Base-by-base conservation (phyloP, 768 basidiomycete species). In the Termitomyces sp. region DNA sequence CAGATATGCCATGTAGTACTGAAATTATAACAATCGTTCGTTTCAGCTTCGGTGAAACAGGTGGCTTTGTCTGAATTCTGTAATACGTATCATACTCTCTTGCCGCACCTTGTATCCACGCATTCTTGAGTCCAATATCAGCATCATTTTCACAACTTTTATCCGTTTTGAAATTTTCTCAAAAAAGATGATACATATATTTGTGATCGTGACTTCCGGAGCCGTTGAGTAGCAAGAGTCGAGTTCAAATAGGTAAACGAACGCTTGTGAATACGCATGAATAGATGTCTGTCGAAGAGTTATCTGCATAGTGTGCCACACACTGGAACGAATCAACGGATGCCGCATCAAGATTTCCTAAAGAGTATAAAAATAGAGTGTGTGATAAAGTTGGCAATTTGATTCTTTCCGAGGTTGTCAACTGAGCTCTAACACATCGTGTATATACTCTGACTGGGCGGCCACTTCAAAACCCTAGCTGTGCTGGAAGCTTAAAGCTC, bases 1-100 rank as follows among this genome's bases (percentile, higher is more conserved):
- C 48, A 76, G 76, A 65, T 75, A 77, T 69, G 76, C 83, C 59
- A 83, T 84, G 82, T 84, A 82, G 71, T 61, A 64, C 29, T 42
- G 54, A 63, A 52, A 56, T 53, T 32, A 41, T 52, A 22, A 50
- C 38, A n/a, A n/a, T n/a, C 51, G 52, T 53, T 55, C 16, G 55
- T 49, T 50, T 39, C 40, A 35, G 36, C 47, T 42, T 36, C 16
- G 41, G 40, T 56, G 52, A 40, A 32, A 38, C 47, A 48, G 43
- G 54, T 53, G 57, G 54, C 54, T 56, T 53, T 58, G 52, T 44
- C 48, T 49, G 58, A 60, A 53, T 60, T 52, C 46, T 58, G 60
- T 61, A 40, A 58, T 62, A 60, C 62, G 57, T 64, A 62, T 63
- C 57, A 57, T 56, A 51, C 50, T 60, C 54, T 56, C 53, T 58